Conservation (phyloP, 306 rosid species). For the Quercus suber region DNA sequence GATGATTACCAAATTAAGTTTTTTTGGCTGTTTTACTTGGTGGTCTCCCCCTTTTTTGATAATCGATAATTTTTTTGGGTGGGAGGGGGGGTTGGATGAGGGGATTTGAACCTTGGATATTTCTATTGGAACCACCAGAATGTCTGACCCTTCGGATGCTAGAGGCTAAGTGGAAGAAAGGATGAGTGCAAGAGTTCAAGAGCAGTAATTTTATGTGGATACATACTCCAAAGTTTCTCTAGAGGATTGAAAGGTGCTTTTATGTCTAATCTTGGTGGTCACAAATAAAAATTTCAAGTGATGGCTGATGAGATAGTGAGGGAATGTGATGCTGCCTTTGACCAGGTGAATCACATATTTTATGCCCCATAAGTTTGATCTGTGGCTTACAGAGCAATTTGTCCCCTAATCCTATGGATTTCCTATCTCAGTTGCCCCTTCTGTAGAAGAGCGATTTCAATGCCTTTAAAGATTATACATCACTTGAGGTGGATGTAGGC, state of each 20-base stretch:
- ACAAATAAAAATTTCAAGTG: background rate
- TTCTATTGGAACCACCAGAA: too few relatives aligned
- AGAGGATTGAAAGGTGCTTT: too few relatives aligned
- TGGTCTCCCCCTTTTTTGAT: background rate
- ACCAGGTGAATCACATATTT: background rate
- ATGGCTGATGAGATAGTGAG: background rate
- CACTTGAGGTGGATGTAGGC: background rate
- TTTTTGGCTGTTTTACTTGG: conserved; percentile 4
- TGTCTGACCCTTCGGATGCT: background rate
- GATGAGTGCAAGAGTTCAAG: background rate
- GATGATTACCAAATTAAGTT: background rate
- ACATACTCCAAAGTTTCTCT: background rate
- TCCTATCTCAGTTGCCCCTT: background rate
- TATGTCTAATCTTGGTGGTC: background rate
- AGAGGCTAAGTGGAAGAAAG: background rate
- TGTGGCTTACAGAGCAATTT: background rate
- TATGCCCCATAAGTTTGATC: background rate
- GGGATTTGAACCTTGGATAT: too few relatives aligned
- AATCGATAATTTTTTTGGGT: too few relatives aligned
- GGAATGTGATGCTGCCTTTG: background rate
- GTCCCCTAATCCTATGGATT: background rate
- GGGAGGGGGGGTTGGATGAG: too few relatives aligned
- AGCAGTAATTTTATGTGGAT: background rate
- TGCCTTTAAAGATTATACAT: background rate
- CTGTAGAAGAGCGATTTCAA: background rate